phyloP scores from a whole-genome alignment of 805 yeast species.

The Pichia cephalocereana region DNA sequence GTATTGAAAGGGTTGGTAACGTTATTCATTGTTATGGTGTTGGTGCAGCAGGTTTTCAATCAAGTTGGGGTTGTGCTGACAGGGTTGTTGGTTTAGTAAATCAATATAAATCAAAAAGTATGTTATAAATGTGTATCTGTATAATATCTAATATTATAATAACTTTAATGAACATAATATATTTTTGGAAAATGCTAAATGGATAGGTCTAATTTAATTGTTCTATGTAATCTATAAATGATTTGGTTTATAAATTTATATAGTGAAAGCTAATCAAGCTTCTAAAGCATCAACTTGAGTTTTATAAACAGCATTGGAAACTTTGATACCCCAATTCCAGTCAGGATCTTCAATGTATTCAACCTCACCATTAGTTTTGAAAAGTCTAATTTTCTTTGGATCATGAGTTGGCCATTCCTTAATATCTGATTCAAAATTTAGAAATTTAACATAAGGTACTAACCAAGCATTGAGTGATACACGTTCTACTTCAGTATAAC shows the following conservation, averaged over 20 bases:
- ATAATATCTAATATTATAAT: background rate
- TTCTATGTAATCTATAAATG: too few species aligned
- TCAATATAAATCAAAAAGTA: background rate
- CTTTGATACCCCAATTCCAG: conserved; percentile 32
- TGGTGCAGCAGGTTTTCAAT: conserved; percentile 35
- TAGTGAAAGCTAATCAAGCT: background rate
- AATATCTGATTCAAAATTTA: conserved; percentile 19
- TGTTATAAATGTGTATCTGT: background rate
- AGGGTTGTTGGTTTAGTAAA: conserved; percentile 25
- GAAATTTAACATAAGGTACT: conserved; percentile 24
- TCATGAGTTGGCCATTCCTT: conserved; percentile 25
- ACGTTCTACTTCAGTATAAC: conserved; percentile 22
- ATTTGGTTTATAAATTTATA: too few species aligned
- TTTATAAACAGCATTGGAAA: conserved; percentile 23
- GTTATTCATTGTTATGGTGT: conserved; percentile 49
- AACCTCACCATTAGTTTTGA: conserved; percentile 24
- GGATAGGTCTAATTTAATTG: too few species aligned
- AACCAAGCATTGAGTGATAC: conserved; percentile 18
- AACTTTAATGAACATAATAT: background rate
- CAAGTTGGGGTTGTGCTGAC: conserved; percentile 57
- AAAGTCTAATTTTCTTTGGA: conserved; percentile 18
- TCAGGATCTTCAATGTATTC: conserved; percentile 22
- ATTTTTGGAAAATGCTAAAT: background rate
- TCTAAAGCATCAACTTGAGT: conserved; percentile 3
- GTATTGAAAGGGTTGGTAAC: conserved; percentile 38